A percentile compares a stretch with the other conserved stretches of the same genome.
Evolutionary conservation across 2,329 filamentous ascomycete species (phyloP).

Genomic region (Sodiomyces alkalinus): DNA sequence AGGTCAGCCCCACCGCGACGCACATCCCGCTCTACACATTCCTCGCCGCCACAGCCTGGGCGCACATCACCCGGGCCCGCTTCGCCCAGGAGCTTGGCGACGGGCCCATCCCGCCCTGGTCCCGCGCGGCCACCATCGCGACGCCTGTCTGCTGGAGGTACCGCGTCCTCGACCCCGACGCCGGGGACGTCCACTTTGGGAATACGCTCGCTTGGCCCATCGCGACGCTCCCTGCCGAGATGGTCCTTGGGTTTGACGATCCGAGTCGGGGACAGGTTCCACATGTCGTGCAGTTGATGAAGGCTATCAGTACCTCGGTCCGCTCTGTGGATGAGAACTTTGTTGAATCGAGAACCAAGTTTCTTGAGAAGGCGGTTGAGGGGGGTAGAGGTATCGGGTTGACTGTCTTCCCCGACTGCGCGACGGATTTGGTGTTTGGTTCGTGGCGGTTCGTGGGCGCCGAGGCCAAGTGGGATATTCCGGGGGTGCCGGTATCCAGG

Average conservation of each 20-base stretch:
- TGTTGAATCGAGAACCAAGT: slow-evolving; percentile 19
- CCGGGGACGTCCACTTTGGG: background rate
- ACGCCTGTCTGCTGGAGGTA: background rate
- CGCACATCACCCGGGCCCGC: slow-evolving; percentile 21
- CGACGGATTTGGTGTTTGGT: slow-evolving; percentile 23
- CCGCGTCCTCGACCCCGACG: background rate
- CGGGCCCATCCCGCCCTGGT: no score
- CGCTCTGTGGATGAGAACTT: slow-evolving; percentile 27
- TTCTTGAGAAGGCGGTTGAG: slow-evolving; percentile 13
- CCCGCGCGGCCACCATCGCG: background rate
- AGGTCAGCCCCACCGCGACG: slow-evolving; percentile 15
- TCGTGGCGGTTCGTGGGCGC: slow-evolving; percentile 29
- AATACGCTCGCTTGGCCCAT: background rate
- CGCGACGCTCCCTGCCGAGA: background rate
- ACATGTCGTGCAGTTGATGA: no score
- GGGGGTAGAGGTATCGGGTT: background rate
- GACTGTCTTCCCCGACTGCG: background rate
- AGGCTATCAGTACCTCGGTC: no score
- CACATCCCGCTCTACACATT: no score
- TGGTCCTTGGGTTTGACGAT: background rate
- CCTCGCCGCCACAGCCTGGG: slow-evolving; percentile 24
- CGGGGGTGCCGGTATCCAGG: slow-evolving; percentile 8
- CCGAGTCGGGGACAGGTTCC: no score
- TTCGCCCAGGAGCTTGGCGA: slow-evolving; percentile 4
- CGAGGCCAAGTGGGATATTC: slow-evolving; percentile 20